A percentile compares a stretch with the other conserved stretches of the same genome.
These are phyloP conservation scores for Tremellales sp. DNA, from an alignment of 1,284 basidiomycete species.

Conservation along the genomic window DNA sequence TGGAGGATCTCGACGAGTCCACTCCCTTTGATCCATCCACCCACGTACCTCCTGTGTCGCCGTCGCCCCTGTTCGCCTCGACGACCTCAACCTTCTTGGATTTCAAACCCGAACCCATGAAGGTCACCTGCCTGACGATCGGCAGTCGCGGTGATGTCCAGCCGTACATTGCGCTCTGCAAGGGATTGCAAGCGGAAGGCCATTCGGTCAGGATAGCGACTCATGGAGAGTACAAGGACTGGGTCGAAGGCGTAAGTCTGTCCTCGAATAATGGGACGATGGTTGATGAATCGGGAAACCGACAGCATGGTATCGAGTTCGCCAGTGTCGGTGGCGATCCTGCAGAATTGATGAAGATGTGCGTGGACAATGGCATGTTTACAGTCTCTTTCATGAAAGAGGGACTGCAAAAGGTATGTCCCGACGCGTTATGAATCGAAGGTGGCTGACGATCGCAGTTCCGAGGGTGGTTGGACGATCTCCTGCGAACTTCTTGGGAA, in stretches of 20 bases:
- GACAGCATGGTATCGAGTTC: constrained; percentile 81
- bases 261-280: neutral
- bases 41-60: constrained; percentile 27
- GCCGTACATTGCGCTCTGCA: constrained; percentile 89
- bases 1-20: constrained; percentile 41
- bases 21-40: constrained; percentile 56
- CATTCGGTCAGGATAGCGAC: constrained; percentile 49
- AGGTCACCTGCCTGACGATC: constrained; percentile 90
- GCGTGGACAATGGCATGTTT: constrained; percentile 94
- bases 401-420: constrained; percentile 70
- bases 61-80: constrained; percentile 72
- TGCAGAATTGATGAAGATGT: constrained; percentile 89
- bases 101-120: constrained; percentile 82
- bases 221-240: constrained; percentile 88
- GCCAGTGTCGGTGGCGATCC: constrained; percentile 93
- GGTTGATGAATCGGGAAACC: neutral
- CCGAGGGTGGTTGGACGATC: constrained; percentile 93
- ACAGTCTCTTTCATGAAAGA: constrained; percentile 92
- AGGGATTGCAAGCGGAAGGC: constrained; percentile 77
- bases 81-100: constrained; percentile 89
- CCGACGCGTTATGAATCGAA: neutral
- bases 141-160: constrained; percentile 92
- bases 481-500: constrained; percentile 88
- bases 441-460: constrained; percentile 57
- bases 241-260: constrained; percentile 82